Base-by-base conservation (phyloP, 106 monocot genomes). In the Alisma plantagoaquatica region DNA sequence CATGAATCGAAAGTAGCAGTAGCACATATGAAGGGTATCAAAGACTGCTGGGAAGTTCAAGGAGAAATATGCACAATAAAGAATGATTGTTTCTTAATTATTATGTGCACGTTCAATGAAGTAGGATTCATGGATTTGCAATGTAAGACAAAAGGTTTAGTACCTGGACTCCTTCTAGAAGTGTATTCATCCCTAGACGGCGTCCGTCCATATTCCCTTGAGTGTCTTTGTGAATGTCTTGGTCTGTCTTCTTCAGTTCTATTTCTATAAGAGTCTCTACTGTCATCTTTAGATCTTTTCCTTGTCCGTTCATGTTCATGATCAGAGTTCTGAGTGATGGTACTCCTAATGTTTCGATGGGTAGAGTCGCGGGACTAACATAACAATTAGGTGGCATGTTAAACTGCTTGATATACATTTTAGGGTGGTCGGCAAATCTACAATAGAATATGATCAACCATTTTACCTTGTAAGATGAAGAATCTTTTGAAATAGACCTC, bases 141-240 rank as follows among this genome's bases (percentile, higher is more conserved):
- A n/a, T n/a, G n/a, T n/a, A n/a, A n/a, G n/a, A n/a, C n/a, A n/a
- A n/a, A n/a, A n/a, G n/a, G n/a, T n/a, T n/a, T n/a, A n/a, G n/a
- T n/a, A 94, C 87, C 74, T 61, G 79, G 71, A 33, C 75, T 67
- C 46, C 73, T 61, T 21, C 55, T 79, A 53, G 76, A 46, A 59
- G 42, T n/a, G 54, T 54, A 41, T 42, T 68, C 77, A 56, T 70
- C 54, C 42, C 77, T 64, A 59, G 33, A 59, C 12, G 68, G 52
- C 46, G 87, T 87, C 38, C 70, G 74, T 29, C 57, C 62, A 72
- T 67, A 62, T 26, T 76, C 61, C 30, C 48, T 31, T 25, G 32
- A 24, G 41, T 66, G 16, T 29, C 28, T 68, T n/a, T 54, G 19
- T 9, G 61, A 68, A 35, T 66, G 26, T 31, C 49, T 33, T 6